Percentiles rank a stretch among this genome's conserved stretches.
These are phyloP conservation scores for Brachypodium distachyon DNA, from an alignment of 202 grass and related monocot genomes.

Conservation along the genomic window DNA sequence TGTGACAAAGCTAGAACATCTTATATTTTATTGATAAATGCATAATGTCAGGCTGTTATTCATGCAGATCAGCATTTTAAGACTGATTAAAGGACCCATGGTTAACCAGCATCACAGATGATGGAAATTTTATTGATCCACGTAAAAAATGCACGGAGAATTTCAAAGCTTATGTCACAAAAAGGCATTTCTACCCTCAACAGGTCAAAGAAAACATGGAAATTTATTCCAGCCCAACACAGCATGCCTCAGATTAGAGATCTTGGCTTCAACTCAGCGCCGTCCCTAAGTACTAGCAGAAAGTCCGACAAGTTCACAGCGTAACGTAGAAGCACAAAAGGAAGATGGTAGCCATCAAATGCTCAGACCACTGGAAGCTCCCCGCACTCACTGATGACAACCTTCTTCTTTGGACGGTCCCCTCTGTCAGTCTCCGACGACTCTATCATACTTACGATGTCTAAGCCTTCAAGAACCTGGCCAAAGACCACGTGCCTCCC, in stretches of 20 bases:
- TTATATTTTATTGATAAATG: no score
- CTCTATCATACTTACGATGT: slow-evolving; percentile 49
- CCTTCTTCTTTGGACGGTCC: slow-evolving; percentile 84
- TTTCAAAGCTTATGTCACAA: no score
- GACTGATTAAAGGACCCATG: no score
- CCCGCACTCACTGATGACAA: slow-evolving; percentile 66
- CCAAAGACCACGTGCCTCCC: slow-evolving; percentile 76
- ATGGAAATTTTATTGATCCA: neutral
- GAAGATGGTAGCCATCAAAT: neutral
- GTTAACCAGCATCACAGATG: no score
- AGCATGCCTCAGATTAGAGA: neutral
- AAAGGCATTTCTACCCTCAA: neutral
- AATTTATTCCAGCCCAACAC: slow-evolving; percentile 13
- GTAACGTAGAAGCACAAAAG: neutral
- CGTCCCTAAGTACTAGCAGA: neutral
- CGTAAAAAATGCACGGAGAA: neutral
- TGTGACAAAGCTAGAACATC: no score
- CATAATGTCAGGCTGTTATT: no score
- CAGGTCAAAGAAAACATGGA: neutral
- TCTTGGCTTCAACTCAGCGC: neutral
- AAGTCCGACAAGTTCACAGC: neutral
- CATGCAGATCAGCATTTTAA: no score
- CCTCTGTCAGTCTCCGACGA: slow-evolving; percentile 80
- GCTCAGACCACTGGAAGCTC: slow-evolving; percentile 74
- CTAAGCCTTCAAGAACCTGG: slow-evolving; percentile 82